These are phyloP conservation scores for Cadophora malorum DNA, from an alignment of 2,329 filamentous ascomycete genomes.

Conservation along the genomic window DNA sequence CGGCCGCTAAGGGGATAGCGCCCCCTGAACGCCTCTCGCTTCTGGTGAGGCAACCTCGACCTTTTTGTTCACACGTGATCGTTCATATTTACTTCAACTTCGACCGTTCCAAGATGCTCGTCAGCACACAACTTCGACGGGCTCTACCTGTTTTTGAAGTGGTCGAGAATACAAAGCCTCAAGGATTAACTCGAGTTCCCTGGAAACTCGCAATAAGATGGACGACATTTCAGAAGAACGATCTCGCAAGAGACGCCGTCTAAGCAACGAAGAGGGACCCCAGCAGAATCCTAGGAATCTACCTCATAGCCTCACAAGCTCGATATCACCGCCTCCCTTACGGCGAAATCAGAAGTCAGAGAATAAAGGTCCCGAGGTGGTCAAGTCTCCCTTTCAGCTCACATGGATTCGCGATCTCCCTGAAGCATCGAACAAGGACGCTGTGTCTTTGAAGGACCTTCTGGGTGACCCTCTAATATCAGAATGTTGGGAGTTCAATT, in stretches of 20 bases:
- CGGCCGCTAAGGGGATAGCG: constrained; percentile 21
- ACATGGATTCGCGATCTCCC: constrained; percentile 62
- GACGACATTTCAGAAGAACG: constrained; percentile 33
- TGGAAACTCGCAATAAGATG: constrained; percentile 27
- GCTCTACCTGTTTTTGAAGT: background rate
- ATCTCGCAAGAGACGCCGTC: constrained; percentile 39
- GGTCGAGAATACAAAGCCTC: background rate
- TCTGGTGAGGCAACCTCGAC: constrained; percentile 13
- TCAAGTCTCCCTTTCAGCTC: constrained; percentile 62
- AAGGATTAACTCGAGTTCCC: background rate
- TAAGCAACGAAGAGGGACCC: constrained; percentile 30
- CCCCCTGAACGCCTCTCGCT: constrained; percentile 1
- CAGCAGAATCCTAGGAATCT: constrained; percentile 20
- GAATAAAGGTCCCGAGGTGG: constrained; percentile 22
- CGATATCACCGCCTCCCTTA: constrained; percentile 44
- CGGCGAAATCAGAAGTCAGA: constrained; percentile 26
- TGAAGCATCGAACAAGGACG: constrained; percentile 58
- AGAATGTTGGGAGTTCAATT: constrained; percentile 64
- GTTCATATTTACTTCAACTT: background rate
- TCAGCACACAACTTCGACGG: background rate
- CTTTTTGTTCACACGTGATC: constrained; percentile 16
- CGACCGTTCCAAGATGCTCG: background rate
- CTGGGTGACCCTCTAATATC: constrained; percentile 63
- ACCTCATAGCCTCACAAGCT: constrained; percentile 32
- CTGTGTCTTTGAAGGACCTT: constrained; percentile 61